These are phyloP conservation scores for Avena atlantica DNA, from an alignment of 176 grass and related monocot genomes.

Conservation along the genomic window DNA sequence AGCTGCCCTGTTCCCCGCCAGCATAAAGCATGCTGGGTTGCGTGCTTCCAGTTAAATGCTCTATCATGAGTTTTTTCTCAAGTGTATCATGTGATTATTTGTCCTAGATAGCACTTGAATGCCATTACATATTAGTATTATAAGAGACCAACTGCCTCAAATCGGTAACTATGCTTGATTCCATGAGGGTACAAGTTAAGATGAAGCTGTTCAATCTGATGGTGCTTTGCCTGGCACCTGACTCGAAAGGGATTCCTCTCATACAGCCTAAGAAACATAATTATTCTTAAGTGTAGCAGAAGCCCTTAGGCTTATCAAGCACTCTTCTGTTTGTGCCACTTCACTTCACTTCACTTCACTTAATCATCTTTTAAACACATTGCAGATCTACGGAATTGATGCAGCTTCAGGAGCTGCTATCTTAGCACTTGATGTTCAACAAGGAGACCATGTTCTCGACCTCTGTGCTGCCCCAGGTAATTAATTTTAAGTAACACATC, in stretches of 20 bases:
- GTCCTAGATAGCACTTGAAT: background rate
- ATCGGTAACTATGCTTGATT: background rate
- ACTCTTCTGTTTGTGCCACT: background rate
- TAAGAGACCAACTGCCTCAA: background rate
- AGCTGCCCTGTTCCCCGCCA: background rate
- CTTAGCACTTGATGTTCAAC: constrained; percentile 71
- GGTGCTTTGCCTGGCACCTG: background rate
- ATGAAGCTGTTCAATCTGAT: constrained; percentile 2
- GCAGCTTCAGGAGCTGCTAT: constrained; percentile 92
- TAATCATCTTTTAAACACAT: constrained; percentile 34
- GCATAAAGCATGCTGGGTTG: background rate
- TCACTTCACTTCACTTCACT: constrained; percentile 33
- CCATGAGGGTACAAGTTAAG: background rate
- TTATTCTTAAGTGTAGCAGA: background rate
- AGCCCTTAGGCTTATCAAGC: background rate
- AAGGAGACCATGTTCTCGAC: constrained; percentile 92
- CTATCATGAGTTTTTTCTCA: too few species aligned
- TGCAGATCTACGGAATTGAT: constrained; percentile 96
- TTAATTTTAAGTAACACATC: constrained; percentile 10
- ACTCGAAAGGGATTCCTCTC: background rate
- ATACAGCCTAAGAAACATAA: background rate
- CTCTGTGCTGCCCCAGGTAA: constrained; percentile 95
- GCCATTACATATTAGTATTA: background rate
- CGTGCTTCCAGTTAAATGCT: background rate
- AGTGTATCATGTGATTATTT: background rate